Evolutionary conservation across 805 yeast genomes (phyloP), one percentile per base, ranked within the genome.

Genomic region (Candida xiaguanensis): DNA sequence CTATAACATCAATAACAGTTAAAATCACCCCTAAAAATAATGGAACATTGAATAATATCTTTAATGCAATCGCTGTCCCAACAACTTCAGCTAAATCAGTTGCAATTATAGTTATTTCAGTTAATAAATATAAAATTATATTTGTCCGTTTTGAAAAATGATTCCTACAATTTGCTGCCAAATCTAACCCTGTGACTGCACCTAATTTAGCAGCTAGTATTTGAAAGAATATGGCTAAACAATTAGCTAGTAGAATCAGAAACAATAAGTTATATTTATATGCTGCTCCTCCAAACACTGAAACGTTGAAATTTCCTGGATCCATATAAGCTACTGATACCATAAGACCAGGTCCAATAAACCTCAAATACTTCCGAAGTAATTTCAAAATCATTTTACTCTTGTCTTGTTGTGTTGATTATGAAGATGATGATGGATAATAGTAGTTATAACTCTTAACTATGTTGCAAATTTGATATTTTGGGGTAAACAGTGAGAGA

Each of bases 81-180:
- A 72, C 70, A 26, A 72, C 78, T 49, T 72, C 78, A 8, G 78
- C 77, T 13, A 72, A 59, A 53, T 72, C 78, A 4, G 78, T 72
- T 8, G 78, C 75, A 13, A 72, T 63, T 30, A 72, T 72, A 37
- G 77, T 75, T 46, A 61, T 55, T 49, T 72, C 78, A 9, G 77
- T 75, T 13, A 68, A 50, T 12, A 67, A 34, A 67, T 74, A 72
- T 4, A 72, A 38, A 4, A 45, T 30, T 24, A 47, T 44, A 45
- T 72, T 72, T 38, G 68, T 41, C 67, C 67, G 58, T 6, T 43
- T 34, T 1, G 78, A 76, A 14, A 70, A 52, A 45, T 57, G 48
- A 43, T 60, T 62, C 25, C 74, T 52, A 42, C 72, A 70, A 42
- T 71, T 63, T 37, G 72, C 45, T 4, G 77, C 70, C 46, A 71